Evolutionary conservation across 768 basidiomycete genomes (phyloP).

Genomic region (Hericium rajendrae): DNA sequence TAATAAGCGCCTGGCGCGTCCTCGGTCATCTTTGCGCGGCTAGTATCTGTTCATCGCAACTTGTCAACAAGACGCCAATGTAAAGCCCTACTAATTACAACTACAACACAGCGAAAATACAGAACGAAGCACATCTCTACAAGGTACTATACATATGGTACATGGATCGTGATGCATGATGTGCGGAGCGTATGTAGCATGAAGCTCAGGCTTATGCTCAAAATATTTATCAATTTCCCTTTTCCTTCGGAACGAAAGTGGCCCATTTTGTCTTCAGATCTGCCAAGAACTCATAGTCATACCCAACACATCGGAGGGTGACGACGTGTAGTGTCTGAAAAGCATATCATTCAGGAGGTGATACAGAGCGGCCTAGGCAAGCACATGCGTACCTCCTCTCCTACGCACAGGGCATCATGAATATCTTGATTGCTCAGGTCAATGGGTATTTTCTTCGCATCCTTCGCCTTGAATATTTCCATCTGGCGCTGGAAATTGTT

Average conservation of each 20-base stretch:
- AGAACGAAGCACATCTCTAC: too few relatives aligned
- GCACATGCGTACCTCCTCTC: background rate
- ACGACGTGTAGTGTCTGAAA: background rate
- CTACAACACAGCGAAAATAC: too few relatives aligned
- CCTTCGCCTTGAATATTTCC: background rate
- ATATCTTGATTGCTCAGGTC: background rate
- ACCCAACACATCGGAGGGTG: background rate
- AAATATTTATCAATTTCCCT: background rate
- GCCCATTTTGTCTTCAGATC: background rate
- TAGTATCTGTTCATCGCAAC: too few relatives aligned
- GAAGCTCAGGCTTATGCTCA: too few relatives aligned
- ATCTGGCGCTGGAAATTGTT: background rate
- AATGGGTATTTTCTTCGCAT: background rate
- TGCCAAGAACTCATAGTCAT: background rate
- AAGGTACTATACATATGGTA: too few relatives aligned
- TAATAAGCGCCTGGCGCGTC: too few relatives aligned
- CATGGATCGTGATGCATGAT: too few relatives aligned
- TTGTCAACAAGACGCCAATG: too few relatives aligned
- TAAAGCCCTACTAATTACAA: too few relatives aligned
- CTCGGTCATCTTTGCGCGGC: too few relatives aligned
- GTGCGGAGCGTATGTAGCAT: too few relatives aligned
- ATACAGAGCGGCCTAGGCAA: background rate
- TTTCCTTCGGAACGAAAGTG: background rate
- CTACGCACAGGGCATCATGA: background rate
- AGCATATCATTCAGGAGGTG: too few relatives aligned